Base-by-base conservation (phyloP, 331 rosid genomes). In the Quercus tomentella region DNA sequence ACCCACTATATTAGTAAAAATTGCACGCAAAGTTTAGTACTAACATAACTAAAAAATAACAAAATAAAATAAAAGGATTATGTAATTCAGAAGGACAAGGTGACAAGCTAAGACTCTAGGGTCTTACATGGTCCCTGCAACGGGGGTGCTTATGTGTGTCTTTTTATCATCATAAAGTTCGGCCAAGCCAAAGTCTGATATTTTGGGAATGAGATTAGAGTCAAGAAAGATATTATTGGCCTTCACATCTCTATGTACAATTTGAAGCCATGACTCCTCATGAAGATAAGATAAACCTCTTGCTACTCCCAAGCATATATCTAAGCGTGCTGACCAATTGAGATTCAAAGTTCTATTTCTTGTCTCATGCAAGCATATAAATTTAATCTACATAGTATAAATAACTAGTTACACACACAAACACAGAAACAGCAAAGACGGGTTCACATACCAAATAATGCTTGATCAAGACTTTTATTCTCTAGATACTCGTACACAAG, bases 251-350 rank as follows among this genome's bases (percentile, higher is more conserved):
- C 94, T 84, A 25, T 93, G 98, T 28, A 93, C 94, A 77, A 93
- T 92, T 17, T 96, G 88, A 30, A 87, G 69, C 14, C 89, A 77
- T 9, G 98, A 92, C 82, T 94, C 97, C 83, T 92, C 96, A 17
- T 92, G 98, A 72, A 92, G 92, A 81, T 94, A 93, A 54, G 98
- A 73, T 69, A 93, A 86, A 51, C 95, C 98, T 82, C 91, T 89
- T 3, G 98, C 97, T 18, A 93, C 77, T 5, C 97, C 98, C 84
- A 86, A 20, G 82, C 93, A 90, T 20, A 90, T 87, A 56, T 87
- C 91, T 78, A 82, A 91, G 45, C 93, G 90, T 15, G 82, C 80
- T 17, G 89, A 75, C 97, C 97, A 93, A 76, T 82, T 71, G 58
- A 93, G 88, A 49, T n/a, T 74, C 72, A 90, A 80, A 26, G 37